Percentiles rank a stretch among this genome's conserved stretches.
Evolutionary conservation across 2,329 filamentous ascomycete genomes (phyloP).

Genomic region (Cucurbitaria berberidis): DNA sequence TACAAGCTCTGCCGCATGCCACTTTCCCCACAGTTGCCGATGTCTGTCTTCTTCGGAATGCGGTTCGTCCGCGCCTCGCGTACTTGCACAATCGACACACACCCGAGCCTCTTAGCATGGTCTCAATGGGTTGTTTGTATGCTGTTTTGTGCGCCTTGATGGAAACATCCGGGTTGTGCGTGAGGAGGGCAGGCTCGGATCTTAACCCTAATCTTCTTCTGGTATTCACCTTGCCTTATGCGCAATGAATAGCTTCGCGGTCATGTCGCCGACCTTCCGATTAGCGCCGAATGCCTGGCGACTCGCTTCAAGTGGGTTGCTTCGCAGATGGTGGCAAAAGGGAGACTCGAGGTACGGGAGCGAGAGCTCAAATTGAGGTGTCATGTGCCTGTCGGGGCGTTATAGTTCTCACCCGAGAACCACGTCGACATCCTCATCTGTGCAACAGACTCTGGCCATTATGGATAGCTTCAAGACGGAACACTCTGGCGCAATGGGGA

Average conservation of each 20-base stretch:
- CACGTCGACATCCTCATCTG: conserved; percentile 76
- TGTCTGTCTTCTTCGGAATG: conserved; percentile 68
- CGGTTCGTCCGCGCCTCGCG: conserved; percentile 55
- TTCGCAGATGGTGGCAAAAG: conserved; percentile 45
- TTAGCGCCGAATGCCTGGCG: conserved; percentile 51
- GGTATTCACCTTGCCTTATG: conserved; percentile 61
- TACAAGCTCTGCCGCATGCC: conserved; percentile 62
- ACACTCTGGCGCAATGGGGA: conserved; percentile 49
- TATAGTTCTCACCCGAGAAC: conserved; percentile 77
- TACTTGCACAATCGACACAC: conserved; percentile 54
- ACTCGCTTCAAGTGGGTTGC: conserved; percentile 22
- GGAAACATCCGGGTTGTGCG: conserved; percentile 40
- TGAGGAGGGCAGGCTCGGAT: conserved; percentile 76
- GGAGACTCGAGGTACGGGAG: conserved; percentile 54
- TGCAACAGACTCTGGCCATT: conserved; percentile 72
- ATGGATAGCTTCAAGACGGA: conserved; percentile 62
- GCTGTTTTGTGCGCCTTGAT: conserved; percentile 45
- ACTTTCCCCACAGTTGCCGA: conserved; percentile 82
- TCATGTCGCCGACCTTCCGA: conserved; percentile 73
- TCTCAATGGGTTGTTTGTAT: conserved; percentile 57
- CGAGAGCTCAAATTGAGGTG: conserved; percentile 59
- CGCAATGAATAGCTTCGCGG: conserved; percentile 53
- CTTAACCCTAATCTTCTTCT: conserved; percentile 93
- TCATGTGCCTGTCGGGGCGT: conserved; percentile 73
- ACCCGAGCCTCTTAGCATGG: conserved; percentile 66